Evolutionary conservation across 805 yeast genomes (phyloP).

Genomic region (Spencermartinsiella europaea): DNA sequence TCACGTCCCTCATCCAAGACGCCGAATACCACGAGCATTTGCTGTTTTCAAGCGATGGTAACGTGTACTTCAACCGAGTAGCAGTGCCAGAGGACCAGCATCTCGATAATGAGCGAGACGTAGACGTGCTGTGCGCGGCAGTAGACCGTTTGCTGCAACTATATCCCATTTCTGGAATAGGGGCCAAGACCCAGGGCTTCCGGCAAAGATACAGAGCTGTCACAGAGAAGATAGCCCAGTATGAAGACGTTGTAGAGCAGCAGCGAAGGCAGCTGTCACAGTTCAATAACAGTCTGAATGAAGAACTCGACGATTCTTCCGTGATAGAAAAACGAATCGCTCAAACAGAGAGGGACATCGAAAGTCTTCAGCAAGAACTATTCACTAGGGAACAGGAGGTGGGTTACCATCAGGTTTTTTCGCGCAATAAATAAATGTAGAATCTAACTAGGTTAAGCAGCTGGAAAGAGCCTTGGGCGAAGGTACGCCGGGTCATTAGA

Average conservation of each 20-base stretch:
- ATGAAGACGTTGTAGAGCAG: constrained; percentile 40
- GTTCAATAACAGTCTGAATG: constrained; percentile 12
- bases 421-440: too few relatives aligned
- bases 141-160: constrained; percentile 34
- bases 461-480: too few relatives aligned
- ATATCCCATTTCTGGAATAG: constrained; percentile 38
- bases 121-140: constrained; percentile 42
- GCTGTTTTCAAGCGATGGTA: constrained; percentile 11
- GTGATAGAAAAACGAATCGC: constrained; percentile 13
- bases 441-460: not conserved
- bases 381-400: constrained; percentile 14
- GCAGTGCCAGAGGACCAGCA: not conserved
- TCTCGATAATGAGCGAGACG: constrained; percentile 14
- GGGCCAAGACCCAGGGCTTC: constrained; percentile 26
- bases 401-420: too few relatives aligned
- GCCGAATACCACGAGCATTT: constrained; percentile 36
- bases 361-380: constrained; percentile 15
- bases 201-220: constrained; percentile 34
- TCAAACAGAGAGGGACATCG: constrained; percentile 17
- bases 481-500: too few relatives aligned
- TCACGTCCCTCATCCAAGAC: constrained; percentile 56
- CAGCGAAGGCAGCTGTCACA: constrained; percentile 38
- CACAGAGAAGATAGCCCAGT: constrained; percentile 37
- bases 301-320: constrained; percentile 10
- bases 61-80: constrained; percentile 1